These are phyloP conservation scores for Gastrodia elata DNA, from an alignment of 106 monocot species.

Conservation along the genomic window DNA sequence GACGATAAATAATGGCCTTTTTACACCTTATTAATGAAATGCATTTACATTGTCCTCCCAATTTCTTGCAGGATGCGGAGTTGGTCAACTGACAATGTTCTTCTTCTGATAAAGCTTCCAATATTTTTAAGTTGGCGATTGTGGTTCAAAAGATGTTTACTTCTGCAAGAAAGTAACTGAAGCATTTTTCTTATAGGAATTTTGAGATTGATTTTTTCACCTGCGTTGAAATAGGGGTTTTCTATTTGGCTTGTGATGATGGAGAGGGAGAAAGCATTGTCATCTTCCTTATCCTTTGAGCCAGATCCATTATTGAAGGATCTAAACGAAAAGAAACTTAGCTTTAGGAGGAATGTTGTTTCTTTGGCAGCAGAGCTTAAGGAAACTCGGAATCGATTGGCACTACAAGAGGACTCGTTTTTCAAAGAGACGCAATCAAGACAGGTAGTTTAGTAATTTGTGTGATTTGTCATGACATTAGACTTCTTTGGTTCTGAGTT, in stretches of 20 bases:
- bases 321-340: constrained; percentile 77
- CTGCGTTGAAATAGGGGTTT: background rate
- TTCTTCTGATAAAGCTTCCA: background rate
- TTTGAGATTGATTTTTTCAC: background rate
- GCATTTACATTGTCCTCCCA: background rate
- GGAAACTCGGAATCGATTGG: constrained; percentile 48
- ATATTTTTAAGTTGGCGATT: background rate
- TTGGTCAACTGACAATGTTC: background rate
- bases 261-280: constrained; percentile 1
- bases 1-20: background rate
- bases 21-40: background rate
- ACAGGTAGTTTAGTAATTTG: constrained; percentile 33
- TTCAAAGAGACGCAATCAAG: constrained; percentile 36
- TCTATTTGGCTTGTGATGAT: background rate
- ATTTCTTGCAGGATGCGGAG: constrained; percentile 4
- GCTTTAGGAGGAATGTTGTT: constrained; percentile 53
- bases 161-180: background rate
- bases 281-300: constrained; percentile 26
- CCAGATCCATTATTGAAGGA: constrained; percentile 82
- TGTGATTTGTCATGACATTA: background rate
- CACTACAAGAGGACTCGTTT: constrained; percentile 50
- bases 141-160: background rate
- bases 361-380: constrained; percentile 73
- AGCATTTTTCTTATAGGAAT: background rate
- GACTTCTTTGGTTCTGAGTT: background rate